Evolutionary conservation across 805 yeast genomes (phyloP).

Genomic region (Starmerella kuoi): DNA sequence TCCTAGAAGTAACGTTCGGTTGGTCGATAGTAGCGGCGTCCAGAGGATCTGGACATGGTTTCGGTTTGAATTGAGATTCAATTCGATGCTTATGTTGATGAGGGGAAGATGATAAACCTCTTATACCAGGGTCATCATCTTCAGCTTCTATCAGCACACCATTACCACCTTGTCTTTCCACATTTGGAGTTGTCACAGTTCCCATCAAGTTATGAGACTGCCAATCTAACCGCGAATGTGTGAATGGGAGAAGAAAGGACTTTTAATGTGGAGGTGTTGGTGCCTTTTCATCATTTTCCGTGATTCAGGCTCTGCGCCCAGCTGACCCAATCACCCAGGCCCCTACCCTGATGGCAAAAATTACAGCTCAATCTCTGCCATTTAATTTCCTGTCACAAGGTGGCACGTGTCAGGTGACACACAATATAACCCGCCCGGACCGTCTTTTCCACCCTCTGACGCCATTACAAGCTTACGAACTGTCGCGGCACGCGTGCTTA

Average conservation of each 20-base stretch:
- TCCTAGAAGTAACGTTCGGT: slow-evolving; percentile 1
- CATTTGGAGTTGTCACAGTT: slow-evolving; percentile 16
- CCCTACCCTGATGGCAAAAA: no score
- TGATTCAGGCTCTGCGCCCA: no score
- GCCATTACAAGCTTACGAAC: no score
- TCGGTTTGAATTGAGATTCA: slow-evolving; percentile 1
- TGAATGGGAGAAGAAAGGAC: background rate
- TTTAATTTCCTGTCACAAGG: no score
- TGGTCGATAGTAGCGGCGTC: slow-evolving; percentile 18
- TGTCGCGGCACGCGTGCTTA: no score
- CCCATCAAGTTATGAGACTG: slow-evolving; percentile 7
- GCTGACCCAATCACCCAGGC: no score
- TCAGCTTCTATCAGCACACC: slow-evolving; percentile 18
- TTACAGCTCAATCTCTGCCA: no score
- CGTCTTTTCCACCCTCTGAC: no score
- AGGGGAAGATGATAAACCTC: slow-evolving; percentile 18
- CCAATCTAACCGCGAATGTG: no score
- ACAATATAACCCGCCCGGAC: no score
- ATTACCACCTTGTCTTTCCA: slow-evolving; percentile 13
- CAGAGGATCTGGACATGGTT: slow-evolving; percentile 9
- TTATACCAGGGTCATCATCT: slow-evolving; percentile 25
- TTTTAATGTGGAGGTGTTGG: background rate
- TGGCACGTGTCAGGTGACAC: no score
- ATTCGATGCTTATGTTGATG: background rate
- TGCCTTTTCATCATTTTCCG: no score